Conservation (phyloP, 73 alveolate genomes). For the Symbiodinium natans region DNA sequence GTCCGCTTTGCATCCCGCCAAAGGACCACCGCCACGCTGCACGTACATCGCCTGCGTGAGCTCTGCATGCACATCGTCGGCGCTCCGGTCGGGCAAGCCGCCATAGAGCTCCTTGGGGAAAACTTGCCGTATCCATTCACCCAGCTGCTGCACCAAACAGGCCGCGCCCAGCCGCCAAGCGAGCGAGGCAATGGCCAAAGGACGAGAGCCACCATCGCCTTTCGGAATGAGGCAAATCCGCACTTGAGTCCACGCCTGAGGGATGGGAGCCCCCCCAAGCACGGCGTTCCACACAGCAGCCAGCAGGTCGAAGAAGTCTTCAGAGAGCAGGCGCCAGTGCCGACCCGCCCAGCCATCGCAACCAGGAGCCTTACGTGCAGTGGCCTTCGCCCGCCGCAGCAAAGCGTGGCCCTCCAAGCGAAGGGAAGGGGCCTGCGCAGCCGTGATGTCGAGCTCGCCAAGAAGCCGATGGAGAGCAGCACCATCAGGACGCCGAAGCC, state of each 20-base stretch:
- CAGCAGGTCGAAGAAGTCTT: background rate
- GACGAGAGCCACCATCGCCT: background rate
- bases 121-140: background rate
- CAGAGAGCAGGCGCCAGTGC: background rate
- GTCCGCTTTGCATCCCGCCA: slow-evolving; percentile 3
- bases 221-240: background rate
- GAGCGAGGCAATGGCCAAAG: background rate
- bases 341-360: background rate
- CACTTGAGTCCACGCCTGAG: background rate
- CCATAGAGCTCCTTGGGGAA: background rate
- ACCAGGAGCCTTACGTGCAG: background rate
- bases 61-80: background rate
- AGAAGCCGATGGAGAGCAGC: background rate
- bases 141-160: background rate
- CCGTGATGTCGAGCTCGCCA: background rate
- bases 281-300: background rate
- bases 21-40: background rate
- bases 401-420: background rate
- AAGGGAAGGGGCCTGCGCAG: background rate
- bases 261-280: background rate
- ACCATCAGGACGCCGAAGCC: background rate
- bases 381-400: background rate
- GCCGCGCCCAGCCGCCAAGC: background rate
- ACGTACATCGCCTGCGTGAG: background rate
- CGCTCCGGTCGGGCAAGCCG: background rate